A percentile compares a stretch with the other conserved stretches of the same genome.
Conservation (phyloP, 1,284 basidiomycete species). For the Ganoderma boninense region DNA sequence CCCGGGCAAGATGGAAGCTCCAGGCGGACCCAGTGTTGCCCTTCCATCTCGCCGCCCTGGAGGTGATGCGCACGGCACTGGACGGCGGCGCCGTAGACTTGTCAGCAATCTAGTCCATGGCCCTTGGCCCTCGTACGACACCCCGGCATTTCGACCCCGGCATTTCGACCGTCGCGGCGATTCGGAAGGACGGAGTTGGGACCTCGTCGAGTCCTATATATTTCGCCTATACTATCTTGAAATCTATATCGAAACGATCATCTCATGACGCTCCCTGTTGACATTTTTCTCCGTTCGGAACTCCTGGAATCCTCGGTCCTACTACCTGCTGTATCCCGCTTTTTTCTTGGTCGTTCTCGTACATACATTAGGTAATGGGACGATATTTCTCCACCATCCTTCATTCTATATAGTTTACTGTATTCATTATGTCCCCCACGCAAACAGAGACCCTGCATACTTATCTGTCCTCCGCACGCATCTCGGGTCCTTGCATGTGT, state of each 20-base stretch:
- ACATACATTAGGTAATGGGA: constrained; percentile 8
- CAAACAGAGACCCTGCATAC: constrained; percentile 5
- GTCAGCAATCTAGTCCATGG: background rate
- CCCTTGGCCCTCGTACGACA: background rate
- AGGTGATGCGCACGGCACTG: constrained; percentile 59
- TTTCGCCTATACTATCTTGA: constrained; percentile 4
- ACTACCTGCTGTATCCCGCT: constrained; percentile 1
- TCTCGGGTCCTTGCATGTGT: background rate
- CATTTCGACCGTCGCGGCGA: background rate
- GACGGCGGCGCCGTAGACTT: constrained; percentile 23
- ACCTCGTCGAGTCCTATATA: background rate
- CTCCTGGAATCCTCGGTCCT: background rate
- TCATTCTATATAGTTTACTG: constrained; percentile 5
- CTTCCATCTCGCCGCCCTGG: constrained; percentile 73
- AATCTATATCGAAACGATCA: constrained; percentile 1
- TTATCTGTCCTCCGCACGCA: background rate
- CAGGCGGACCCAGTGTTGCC: constrained; percentile 60
- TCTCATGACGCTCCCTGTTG: constrained; percentile 2
- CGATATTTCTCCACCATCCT: constrained; percentile 1
- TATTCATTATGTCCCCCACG: background rate
- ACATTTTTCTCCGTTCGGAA: background rate
- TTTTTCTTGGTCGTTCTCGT: constrained; percentile 1
- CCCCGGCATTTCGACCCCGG: background rate
- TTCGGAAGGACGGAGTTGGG: background rate
- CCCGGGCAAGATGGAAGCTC: constrained; percentile 58